Evolutionary conservation across 2,329 filamentous ascomycete species (phyloP), one percentile per base, ranked within the genome.

Genomic region (Penicillium sclerotigenum): DNA sequence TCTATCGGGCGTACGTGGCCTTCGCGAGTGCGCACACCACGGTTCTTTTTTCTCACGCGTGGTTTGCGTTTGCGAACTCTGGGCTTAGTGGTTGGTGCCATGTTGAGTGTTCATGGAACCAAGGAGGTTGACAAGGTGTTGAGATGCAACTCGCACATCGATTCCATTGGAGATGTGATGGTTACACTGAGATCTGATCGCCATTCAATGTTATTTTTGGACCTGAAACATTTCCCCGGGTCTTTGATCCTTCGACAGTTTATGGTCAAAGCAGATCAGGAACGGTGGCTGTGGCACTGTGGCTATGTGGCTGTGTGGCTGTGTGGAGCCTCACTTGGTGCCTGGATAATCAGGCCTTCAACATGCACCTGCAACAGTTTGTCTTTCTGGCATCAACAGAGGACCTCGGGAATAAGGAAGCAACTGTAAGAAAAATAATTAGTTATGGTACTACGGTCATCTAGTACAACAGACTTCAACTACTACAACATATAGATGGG

Each of bases 1-100:
- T 52, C 45, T 40, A 10, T 31, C 10, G 37, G 14, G 8, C 52
- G 52, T 33, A 29, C n/a, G 2, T 49, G 45, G 0, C 43, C 45
- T 36, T 54, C 52, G 13, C 52, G 52, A 34, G 45, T 58, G 24
- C 45, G 59, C 13, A 58, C 34, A 14, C 55, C 41, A 24, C 45
- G 53, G 28, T 58, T 60, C 36, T 43, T 58, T 37, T 51, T 56
- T 42, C 54, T 51, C 2, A 33, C 26, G 6, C 38, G 28, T 45
- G 47, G 57, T 22, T 55, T 59, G 38, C 52, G 42, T 26, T 47
- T 46, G 47, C 41, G 47, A 20, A 33, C 51, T 33, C 57, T 47
- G 51, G 37, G 46, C 46, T 52, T 57, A 22, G 56, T 51, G 26
- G 52, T 57, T 31, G 58, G 50, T 36, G 59, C 51, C 65, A 67